Conservation (phyloP, 2,329 filamentous ascomycete genomes). For the Eurotiales sp. region DNA sequence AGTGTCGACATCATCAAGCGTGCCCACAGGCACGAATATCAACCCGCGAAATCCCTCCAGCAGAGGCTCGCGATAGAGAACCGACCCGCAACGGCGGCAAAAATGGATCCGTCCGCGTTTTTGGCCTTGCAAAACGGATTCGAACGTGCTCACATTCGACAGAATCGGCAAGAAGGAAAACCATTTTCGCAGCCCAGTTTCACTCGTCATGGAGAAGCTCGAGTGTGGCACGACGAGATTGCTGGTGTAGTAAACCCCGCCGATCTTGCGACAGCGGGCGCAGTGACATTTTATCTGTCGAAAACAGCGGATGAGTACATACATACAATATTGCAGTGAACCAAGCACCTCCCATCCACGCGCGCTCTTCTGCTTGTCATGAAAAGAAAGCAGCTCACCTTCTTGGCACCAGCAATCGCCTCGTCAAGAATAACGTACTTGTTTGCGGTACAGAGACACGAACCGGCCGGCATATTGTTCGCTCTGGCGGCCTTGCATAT, state of each 20-base stretch:
- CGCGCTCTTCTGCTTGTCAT: too few species aligned
- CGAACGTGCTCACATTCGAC: neutral
- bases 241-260: neutral
- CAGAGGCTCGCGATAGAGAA: neutral
- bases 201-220: neutral
- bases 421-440: too few species aligned
- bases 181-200: neutral
- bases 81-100: constrained; percentile 1
- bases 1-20: neutral
- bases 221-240: constrained; percentile 3
- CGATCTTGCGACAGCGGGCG: constrained; percentile 3
- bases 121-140: neutral
- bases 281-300: neutral
- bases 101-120: neutral
- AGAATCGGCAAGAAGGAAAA: neutral
- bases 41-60: neutral
- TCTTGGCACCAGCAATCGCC: too few species aligned
- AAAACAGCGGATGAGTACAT: too few species aligned
- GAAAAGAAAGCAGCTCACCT: too few species aligned
- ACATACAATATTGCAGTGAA: too few species aligned
- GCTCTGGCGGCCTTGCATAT: too few species aligned
- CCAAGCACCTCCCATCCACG: too few species aligned
- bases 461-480: too few species aligned
- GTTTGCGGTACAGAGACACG: too few species aligned
- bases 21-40: neutral